These are phyloP conservation scores for Boletus nobilissimus DNA, from an alignment of 1,284 basidiomycete species.

Conservation along the genomic window DNA sequence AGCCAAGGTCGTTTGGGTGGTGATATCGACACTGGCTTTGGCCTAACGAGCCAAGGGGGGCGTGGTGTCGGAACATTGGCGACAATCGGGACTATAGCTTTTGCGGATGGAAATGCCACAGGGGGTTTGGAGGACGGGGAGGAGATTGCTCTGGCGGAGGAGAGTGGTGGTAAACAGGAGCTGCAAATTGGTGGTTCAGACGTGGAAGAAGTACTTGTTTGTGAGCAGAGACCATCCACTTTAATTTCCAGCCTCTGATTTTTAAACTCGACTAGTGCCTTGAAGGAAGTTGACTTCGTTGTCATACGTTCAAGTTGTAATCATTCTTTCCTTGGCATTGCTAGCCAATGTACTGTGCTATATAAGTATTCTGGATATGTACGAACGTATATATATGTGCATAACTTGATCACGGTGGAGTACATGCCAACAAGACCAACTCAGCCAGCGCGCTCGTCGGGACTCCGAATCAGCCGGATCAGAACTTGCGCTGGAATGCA, in stretches of 20 bases:
- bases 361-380: neutral
- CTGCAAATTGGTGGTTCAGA: neutral
- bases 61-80: too few species aligned
- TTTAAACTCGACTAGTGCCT: neutral
- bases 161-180: neutral
- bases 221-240: neutral
- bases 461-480: neutral
- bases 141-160: neutral
- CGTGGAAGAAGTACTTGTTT: neutral
- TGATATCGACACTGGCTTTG: constrained; percentile 5
- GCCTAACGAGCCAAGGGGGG: neutral
- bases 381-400: neutral
- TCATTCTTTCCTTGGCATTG: neutral
- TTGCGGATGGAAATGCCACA: too few species aligned
- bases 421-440: neutral
- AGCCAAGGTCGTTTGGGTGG: neutral
- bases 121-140: neutral
- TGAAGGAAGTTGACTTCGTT: neutral
- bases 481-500: too few species aligned
- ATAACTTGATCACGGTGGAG: neutral
- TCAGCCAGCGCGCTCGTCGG: neutral
- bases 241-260: neutral
- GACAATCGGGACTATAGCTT: too few species aligned
- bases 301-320: neutral
- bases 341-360: neutral